A percentile compares a stretch with the other conserved stretches of the same genome.
These are phyloP conservation scores for Marasmius fiardii DNA, from an alignment of 1,284 basidiomycete genomes.

Conservation along the genomic window DNA sequence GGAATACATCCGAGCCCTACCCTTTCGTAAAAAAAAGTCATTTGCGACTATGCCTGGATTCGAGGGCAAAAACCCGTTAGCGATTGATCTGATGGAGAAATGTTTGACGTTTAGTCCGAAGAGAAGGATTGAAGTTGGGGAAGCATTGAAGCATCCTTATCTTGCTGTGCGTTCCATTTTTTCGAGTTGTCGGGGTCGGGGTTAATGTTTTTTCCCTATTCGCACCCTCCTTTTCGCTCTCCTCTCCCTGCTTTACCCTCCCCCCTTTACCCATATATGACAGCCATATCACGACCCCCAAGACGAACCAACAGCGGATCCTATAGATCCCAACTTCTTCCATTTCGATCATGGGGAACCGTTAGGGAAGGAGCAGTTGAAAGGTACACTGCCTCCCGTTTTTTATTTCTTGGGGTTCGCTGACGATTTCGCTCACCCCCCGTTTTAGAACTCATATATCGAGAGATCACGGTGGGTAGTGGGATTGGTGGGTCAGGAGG, in stretches of 20 bases:
- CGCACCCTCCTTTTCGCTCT: no score
- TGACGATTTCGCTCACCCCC: no score
- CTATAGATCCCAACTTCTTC: slow-evolving; percentile 85
- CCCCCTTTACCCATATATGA: no score
- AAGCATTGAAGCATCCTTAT: slow-evolving; percentile 92
- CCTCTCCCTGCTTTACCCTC: no score
- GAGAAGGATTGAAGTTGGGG: slow-evolving; percentile 85
- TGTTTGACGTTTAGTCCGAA: slow-evolving; percentile 92
- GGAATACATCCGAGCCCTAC: slow-evolving; percentile 91
- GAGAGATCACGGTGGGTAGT: no score
- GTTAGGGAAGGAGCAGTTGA: slow-evolving; percentile 67
- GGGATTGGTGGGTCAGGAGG: no score
- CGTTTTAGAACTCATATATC: no score
- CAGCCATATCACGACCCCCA: slow-evolving; percentile 87
- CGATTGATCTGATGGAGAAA: slow-evolving; percentile 87
- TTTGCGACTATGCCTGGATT: slow-evolving; percentile 62
- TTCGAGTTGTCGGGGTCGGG: neutral
- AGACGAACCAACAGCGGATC: slow-evolving; percentile 82
- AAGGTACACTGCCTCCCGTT: slow-evolving; percentile 21
- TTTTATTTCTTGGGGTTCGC: neutral
- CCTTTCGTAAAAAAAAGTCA: slow-evolving; percentile 84
- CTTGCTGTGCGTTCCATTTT: slow-evolving; percentile 33
- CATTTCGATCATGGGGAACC: slow-evolving; percentile 79
- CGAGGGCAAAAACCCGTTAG: slow-evolving; percentile 1
- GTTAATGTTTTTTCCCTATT: no score